A percentile compares a stretch with the other conserved stretches of the same genome.
Conservation (phyloP, 192 early-diverging fungal species). For the Rhizophagus sp. region DNA sequence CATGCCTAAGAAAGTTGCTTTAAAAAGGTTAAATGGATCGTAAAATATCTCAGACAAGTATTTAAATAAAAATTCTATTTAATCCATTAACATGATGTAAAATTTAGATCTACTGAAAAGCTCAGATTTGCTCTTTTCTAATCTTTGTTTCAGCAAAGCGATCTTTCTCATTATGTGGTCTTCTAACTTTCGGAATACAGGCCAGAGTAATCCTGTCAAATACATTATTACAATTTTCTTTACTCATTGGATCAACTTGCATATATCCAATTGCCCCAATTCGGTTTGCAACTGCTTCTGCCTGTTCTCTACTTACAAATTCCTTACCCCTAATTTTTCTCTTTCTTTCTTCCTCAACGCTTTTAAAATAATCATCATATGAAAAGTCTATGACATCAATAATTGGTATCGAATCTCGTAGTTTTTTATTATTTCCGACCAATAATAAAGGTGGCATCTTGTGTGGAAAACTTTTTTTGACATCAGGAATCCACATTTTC, state of each 20-base stretch:
- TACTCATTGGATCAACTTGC: conserved; percentile 5
- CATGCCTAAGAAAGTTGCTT: too few relatives aligned
- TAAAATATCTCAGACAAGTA: too few relatives aligned
- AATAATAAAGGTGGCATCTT: conserved; percentile 15
- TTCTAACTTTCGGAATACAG: conserved; percentile 8
- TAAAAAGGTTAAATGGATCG: too few relatives aligned
- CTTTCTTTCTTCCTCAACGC: background rate
- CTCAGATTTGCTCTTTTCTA: background rate
- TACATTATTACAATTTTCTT: background rate
- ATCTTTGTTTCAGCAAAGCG: background rate
- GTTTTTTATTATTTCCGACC: background rate
- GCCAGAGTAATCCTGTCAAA: background rate
- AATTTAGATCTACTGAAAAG: background rate
- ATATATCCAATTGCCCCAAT: conserved; percentile 5
- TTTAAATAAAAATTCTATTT: too few relatives aligned
- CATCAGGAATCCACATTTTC: background rate
- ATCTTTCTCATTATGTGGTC: background rate
- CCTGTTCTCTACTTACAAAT: conserved; percentile 6
- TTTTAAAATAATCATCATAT: background rate
- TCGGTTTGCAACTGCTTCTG: conserved; percentile 7
- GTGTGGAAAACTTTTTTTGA: conserved; percentile 16
- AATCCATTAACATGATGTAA: too few relatives aligned
- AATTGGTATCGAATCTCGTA: background rate
- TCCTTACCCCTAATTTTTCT: background rate
- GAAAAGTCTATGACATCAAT: background rate